A percentile compares a stretch with the other conserved stretches of the same genome.
These are phyloP conservation scores for Leucocoprinus birnbaumii DNA, from an alignment of 768 basidiomycete species.

Conservation along the genomic window DNA sequence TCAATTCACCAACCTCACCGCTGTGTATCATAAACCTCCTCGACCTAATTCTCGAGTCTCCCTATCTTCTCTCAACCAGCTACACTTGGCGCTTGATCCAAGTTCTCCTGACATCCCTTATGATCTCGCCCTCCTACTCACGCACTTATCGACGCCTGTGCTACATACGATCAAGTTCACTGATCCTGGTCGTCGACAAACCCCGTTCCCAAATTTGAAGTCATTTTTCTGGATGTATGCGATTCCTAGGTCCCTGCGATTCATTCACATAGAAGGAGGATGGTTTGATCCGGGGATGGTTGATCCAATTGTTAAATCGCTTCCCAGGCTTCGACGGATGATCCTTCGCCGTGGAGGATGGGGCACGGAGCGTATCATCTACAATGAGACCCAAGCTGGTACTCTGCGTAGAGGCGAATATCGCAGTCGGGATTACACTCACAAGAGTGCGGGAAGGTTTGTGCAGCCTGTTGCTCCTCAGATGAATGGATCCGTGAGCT, in stretches of 20 bases:
- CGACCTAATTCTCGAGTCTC: constrained; percentile 28
- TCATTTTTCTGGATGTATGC: constrained; percentile 45
- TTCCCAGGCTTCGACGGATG: constrained; percentile 31
- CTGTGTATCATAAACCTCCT: constrained; percentile 24
- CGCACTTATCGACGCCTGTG: constrained; percentile 45
- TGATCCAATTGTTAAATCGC: constrained; percentile 28
- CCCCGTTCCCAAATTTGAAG: constrained; percentile 41
- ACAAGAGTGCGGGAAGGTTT: neutral
- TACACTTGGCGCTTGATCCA: constrained; percentile 50
- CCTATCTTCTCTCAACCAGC: constrained; percentile 42
- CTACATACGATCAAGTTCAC: constrained; percentile 46
- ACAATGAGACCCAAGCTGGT: constrained; percentile 2
- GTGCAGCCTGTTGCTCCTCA: constrained; percentile 3
- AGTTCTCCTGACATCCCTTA: constrained; percentile 50
- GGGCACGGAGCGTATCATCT: constrained; percentile 13
- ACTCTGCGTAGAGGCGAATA: constrained; percentile 1
- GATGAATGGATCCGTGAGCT: constrained; percentile 8
- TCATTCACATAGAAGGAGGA: constrained; percentile 39
- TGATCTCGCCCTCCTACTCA: constrained; percentile 52
- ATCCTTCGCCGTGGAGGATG: constrained; percentile 23
- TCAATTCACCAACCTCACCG: constrained; percentile 8
- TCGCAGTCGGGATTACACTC: neutral
- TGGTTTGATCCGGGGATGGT: constrained; percentile 45
- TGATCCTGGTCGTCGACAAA: constrained; percentile 33
- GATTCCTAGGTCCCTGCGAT: constrained; percentile 35